A percentile compares a stretch with the other conserved stretches of the same genome.
Evolutionary conservation across 1,139 yeast species (phyloP).

Genomic region (Saccharomyces hybrid): DNA sequence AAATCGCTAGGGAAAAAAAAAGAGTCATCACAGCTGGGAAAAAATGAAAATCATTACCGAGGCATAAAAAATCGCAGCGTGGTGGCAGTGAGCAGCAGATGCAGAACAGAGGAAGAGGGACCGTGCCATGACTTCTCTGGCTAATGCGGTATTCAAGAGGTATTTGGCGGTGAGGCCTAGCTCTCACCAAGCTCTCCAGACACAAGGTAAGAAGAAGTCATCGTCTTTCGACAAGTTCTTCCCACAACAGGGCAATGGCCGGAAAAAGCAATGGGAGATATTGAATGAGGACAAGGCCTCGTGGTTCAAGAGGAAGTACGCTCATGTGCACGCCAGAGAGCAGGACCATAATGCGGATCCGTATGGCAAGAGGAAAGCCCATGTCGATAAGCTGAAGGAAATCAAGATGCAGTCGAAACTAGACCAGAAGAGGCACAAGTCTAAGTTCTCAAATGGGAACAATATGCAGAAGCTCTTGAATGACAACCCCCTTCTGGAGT

Average conservation of each 20-base stretch:
- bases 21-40: not conserved
- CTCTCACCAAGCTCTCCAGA: not conserved
- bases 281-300: conserved; percentile 46
- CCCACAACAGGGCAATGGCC: not conserved
- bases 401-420: conserved; percentile 8
- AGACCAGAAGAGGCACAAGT: conserved; percentile 13
- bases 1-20: not conserved
- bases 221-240: not conserved
- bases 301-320: conserved; percentile 48
- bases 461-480: not conserved
- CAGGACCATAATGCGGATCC: conserved; percentile 30
- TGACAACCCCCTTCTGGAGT: conserved; percentile 50
- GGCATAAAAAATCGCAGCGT: not conserved
- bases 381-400: conserved; percentile 12
- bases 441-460: conserved; percentile 7
- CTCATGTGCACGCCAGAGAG: conserved; percentile 47
- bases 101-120: not conserved
- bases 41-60: not conserved
- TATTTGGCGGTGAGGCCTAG: not conserved
- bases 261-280: conserved; percentile 51
- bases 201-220: not conserved
- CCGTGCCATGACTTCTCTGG: not conserved
- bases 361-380: conserved; percentile 17
- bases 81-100: not conserved
- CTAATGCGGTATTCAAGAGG: not conserved